Percentiles rank a stretch among this genome's conserved stretches.
These are phyloP conservation scores for Phytopythium oedochilum DNA, from an alignment of 352 stramenopile species.

Conservation along the genomic window DNA sequence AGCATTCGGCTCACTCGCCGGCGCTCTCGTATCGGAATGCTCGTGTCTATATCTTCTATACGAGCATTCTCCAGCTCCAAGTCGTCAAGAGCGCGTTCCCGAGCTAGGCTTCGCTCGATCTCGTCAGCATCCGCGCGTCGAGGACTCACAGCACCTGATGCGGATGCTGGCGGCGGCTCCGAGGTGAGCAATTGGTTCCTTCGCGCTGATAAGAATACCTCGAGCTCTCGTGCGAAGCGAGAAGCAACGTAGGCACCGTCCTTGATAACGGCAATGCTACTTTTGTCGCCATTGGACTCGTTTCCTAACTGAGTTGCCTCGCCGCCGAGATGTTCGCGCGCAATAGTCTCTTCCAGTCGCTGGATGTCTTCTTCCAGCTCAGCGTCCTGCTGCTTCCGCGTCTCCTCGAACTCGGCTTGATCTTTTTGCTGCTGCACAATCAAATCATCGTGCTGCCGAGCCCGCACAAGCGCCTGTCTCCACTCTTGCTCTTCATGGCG, in stretches of 20 bases:
- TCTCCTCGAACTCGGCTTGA: slow-evolving; percentile 7
- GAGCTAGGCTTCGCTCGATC: slow-evolving; percentile 30
- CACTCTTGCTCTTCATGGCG: slow-evolving; percentile 64
- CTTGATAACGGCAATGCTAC: slow-evolving; percentile 7
- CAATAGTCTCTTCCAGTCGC: slow-evolving; percentile 47
- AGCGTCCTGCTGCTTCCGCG: slow-evolving; percentile 24
- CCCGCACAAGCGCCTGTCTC: slow-evolving; percentile 49
- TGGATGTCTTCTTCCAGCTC: slow-evolving; percentile 33
- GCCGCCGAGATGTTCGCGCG: slow-evolving; percentile 41
- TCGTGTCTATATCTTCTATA: slow-evolving; percentile 44
- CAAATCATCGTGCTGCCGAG: slow-evolving; percentile 30
- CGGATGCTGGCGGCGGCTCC: slow-evolving; percentile 19
- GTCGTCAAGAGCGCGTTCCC: slow-evolving; percentile 35
- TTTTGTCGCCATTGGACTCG: neutral
- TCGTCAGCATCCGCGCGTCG: slow-evolving; percentile 16
- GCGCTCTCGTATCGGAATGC: slow-evolving; percentile 33
- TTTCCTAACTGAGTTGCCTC: neutral
- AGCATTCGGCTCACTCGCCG: slow-evolving; percentile 56
- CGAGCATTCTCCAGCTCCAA: slow-evolving; percentile 41
- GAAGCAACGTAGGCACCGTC: slow-evolving; percentile 57
- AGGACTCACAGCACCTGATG: slow-evolving; percentile 5
- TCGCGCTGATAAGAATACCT: slow-evolving; percentile 41
- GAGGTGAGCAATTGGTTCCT: slow-evolving; percentile 37
- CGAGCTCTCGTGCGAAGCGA: slow-evolving; percentile 46
- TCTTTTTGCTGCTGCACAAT: slow-evolving; percentile 19